Evolutionary conservation across 2,329 filamentous ascomycete species (phyloP).

Genomic region (Periconia macrospinosa): DNA sequence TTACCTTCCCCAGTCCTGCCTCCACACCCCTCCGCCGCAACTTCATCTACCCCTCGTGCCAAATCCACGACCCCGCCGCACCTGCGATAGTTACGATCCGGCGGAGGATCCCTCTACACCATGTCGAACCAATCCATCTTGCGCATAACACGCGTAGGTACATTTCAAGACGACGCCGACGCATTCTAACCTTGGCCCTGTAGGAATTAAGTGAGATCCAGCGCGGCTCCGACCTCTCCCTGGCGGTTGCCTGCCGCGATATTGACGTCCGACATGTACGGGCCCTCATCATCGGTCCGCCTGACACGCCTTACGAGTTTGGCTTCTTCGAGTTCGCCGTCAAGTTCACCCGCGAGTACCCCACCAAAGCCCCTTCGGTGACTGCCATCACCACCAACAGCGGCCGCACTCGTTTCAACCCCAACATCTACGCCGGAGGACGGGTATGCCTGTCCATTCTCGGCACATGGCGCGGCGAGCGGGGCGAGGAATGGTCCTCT

Average conservation of each 20-base stretch:
- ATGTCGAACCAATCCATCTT: conserved; percentile 88
- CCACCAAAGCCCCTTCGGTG: conserved; percentile 63
- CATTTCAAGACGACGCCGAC: neutral
- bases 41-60: neutral
- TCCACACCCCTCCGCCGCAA: neutral
- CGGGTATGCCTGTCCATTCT: conserved; percentile 95
- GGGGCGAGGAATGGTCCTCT: conserved; percentile 93
- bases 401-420: conserved; percentile 90
- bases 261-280: conserved; percentile 85
- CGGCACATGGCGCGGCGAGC: conserved; percentile 89
- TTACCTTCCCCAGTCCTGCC: too few relatives aligned
- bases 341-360: conserved; percentile 83
- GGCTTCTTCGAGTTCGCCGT: conserved; percentile 93
- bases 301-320: conserved; percentile 94
- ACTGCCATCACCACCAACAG: conserved; percentile 81
- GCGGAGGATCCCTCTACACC: conserved; percentile 2
- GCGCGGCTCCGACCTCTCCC: conserved; percentile 78
- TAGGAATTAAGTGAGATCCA: conserved; percentile 87
- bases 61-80: neutral
- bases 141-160: conserved; percentile 76
- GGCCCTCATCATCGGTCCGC: conserved; percentile 87
- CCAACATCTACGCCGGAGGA: conserved; percentile 89
- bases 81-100: neutral
- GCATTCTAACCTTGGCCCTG: neutral
- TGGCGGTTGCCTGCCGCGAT: conserved; percentile 86